These are phyloP conservation scores for Boletus speciosus DNA, from an alignment of 768 basidiomycete species.

Conservation along the genomic window DNA sequence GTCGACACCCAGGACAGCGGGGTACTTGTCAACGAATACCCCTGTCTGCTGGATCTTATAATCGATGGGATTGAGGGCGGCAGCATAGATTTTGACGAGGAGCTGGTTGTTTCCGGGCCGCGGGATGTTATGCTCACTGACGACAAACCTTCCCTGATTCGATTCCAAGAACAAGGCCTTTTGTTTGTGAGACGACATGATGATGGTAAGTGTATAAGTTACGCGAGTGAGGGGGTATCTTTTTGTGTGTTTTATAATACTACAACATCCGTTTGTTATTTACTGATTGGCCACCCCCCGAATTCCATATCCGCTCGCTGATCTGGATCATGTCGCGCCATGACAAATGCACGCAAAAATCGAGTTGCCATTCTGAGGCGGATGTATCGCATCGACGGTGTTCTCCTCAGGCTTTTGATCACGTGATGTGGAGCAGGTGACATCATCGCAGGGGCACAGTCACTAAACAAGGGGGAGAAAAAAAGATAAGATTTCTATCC, in stretches of 20 bases:
- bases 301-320: slow-evolving; percentile 27
- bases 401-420: slow-evolving; percentile 26
- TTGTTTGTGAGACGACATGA: slow-evolving; percentile 26
- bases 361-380: slow-evolving; percentile 31
- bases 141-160: slow-evolving; percentile 28
- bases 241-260: slow-evolving; percentile 11
- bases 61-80: slow-evolving; percentile 47
- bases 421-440: slow-evolving; percentile 16
- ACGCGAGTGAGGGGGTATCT: slow-evolving; percentile 1
- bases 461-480: slow-evolving; percentile 21
- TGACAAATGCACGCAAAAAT: slow-evolving; percentile 29
- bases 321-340: slow-evolving; percentile 30
- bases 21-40: slow-evolving; percentile 32
- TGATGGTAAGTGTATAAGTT: slow-evolving; percentile 12
- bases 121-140: slow-evolving; percentile 27
- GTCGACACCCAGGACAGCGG: slow-evolving; percentile 35
- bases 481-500: slow-evolving; percentile 26
- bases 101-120: slow-evolving; percentile 39
- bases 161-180: slow-evolving; percentile 28
- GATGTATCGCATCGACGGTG: slow-evolving; percentile 31
- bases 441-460: slow-evolving; percentile 11
- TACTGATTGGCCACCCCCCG: slow-evolving; percentile 30
- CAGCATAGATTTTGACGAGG: slow-evolving; percentile 38
- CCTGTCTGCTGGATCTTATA: slow-evolving; percentile 37
- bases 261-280: slow-evolving; percentile 23